A percentile compares a stretch with the other conserved stretches of the same genome.
Evolutionary conservation across 169 alveolate species (phyloP).

Genomic region (Sarcocystis neurona): DNA sequence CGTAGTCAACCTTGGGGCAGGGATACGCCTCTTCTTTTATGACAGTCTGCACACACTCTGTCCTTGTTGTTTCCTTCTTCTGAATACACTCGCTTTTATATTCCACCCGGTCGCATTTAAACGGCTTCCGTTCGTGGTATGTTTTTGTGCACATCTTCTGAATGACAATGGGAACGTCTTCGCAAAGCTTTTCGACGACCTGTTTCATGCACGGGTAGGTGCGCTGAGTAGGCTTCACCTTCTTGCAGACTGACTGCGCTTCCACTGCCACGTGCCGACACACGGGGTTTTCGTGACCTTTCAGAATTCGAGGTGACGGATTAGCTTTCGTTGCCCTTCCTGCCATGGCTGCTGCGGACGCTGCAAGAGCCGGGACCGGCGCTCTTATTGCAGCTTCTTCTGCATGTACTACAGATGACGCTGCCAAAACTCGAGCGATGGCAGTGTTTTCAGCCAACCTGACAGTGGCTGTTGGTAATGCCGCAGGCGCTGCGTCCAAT

Average conservation of each 20-base stretch:
- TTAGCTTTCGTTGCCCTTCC: neutral
- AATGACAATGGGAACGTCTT: constrained; percentile 11
- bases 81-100: constrained; percentile 24
- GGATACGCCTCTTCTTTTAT: constrained; percentile 16
- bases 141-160: constrained; percentile 35
- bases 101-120: constrained; percentile 18
- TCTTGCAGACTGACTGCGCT: constrained; percentile 6
- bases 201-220: constrained; percentile 22
- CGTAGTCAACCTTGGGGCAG: constrained; percentile 29
- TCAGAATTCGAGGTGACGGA: neutral
- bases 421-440: too few species aligned
- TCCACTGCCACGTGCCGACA: neutral
- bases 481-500: too few species aligned
- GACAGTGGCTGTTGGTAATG: too few species aligned
- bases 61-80: neutral
- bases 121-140: constrained; percentile 20
- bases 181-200: constrained; percentile 4
- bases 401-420: too few species aligned
- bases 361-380: too few species aligned
- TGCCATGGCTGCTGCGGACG: too few species aligned
- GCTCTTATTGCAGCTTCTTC: too few species aligned
- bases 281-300: neutral
- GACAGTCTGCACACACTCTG: constrained; percentile 1
- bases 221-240: constrained; percentile 5
- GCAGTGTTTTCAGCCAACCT: too few species aligned